phyloP scores from a whole-genome alignment of 495 filamentous ascomycete species.

The Penicillium cosmopolitanum region DNA sequence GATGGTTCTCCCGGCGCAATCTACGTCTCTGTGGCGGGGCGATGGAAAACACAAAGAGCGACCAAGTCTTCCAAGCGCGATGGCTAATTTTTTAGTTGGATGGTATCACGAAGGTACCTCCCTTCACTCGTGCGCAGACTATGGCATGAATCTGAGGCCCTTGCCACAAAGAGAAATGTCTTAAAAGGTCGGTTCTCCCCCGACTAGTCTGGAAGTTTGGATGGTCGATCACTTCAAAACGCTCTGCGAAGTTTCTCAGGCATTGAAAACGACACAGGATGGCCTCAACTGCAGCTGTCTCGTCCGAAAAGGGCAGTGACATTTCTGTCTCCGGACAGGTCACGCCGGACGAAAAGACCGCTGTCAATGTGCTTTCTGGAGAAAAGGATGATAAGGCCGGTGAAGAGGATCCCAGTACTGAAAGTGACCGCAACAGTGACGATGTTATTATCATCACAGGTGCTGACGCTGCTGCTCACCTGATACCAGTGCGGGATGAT shows the following conservation, averaged over 20 bases:
- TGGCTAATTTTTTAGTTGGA: neutral
- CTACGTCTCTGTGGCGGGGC: neutral
- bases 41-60: neutral
- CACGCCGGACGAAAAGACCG: neutral
- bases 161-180: neutral
- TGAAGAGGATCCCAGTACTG: slow-evolving; percentile 3
- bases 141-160: neutral
- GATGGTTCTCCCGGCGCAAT: neutral
- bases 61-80: neutral
- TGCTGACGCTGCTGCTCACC: slow-evolving; percentile 33
- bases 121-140: neutral
- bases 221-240: neutral
- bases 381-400: neutral
- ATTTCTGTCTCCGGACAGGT: neutral
- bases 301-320: neutral
- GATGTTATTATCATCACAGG: slow-evolving; percentile 34
- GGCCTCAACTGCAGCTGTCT: neutral
- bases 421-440: slow-evolving; percentile 17
- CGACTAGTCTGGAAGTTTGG: neutral
- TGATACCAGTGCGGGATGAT: slow-evolving; percentile 53
- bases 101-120: neutral
- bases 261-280: neutral
- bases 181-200: neutral
- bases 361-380: neutral
- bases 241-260: neutral